phyloP scores from a whole-genome alignment of 2,329 filamentous ascomycete species.

The Paraphaeosphaeria minitans region DNA sequence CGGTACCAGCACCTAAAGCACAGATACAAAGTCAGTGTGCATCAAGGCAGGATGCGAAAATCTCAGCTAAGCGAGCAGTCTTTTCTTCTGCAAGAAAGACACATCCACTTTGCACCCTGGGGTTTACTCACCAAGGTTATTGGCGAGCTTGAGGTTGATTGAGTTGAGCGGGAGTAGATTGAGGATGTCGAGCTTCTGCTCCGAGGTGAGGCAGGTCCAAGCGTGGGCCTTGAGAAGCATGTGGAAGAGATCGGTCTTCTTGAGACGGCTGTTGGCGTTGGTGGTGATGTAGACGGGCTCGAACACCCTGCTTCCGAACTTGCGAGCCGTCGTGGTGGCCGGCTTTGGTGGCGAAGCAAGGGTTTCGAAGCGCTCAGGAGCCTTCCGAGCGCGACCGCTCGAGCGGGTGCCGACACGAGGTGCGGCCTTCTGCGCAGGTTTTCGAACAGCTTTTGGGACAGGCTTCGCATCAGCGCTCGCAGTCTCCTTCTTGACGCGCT shows the following conservation, averaged over 20 bases:
- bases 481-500: not conserved
- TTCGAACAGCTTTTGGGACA: not conserved
- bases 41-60: too few species aligned
- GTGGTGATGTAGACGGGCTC: conserved; percentile 40
- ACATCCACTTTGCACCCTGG: too few species aligned
- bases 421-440: not conserved
- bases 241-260: conserved; percentile 41
- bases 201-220: conserved; percentile 35
- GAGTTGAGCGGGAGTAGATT: conserved; percentile 27
- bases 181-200: conserved; percentile 29
- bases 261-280: conserved; percentile 36
- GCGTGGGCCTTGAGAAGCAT: conserved; percentile 37
- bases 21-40: too few species aligned
- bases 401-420: conserved; percentile 16
- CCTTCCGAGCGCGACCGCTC: conserved; percentile 36
- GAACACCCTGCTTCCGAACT: conserved; percentile 31
- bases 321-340: conserved; percentile 9
- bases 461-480: not conserved
- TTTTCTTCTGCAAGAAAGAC: too few species aligned
- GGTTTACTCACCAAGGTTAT: conserved; percentile 11
- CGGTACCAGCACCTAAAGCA: conserved; percentile 12
- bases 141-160: conserved; percentile 23
- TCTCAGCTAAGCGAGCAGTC: too few species aligned
- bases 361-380: conserved; percentile 30
- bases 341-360: conserved; percentile 14